Evolutionary conservation across 1,139 yeast genomes (phyloP), one percentile per base, ranked within the genome.

Genomic region (Arxiozyma telluris): DNA sequence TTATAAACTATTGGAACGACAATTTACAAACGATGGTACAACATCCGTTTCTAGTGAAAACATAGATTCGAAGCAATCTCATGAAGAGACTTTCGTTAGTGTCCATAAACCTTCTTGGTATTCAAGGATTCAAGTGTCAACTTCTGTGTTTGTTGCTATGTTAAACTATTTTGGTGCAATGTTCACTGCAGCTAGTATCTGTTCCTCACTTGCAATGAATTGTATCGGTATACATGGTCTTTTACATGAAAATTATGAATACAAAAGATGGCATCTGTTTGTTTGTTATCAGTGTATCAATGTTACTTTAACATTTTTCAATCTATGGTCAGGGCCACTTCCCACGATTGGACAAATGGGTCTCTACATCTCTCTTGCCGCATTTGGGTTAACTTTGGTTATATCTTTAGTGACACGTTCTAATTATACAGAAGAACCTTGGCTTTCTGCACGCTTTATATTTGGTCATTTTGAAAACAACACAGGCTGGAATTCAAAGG

Each of bases 401-500:
- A 71, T 78, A 22, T 77, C 78, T 41, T 70, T 80, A 64, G 74
- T 77, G 23, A 73, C 76, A 58, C 72, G 79, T n/a, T 66, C 75
- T 44, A 80, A 81, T 39, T 64, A 75, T 58, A 51, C 49, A 4
- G 53, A 49, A 15, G 43, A 47, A n/a, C 53, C 51, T 23, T 80
- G 75, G 68, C 78, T 77, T 58, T 56, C 69, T 4, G 75, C 83
- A 0, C 55, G 64, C 30, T 79, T 76, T 60, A 83, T 81, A 17
- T 81, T 81, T 63, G 73, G 69, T 12, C 70, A 74, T 34, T 80
- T 79, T 59, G 67, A 73, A 49, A 80, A 80, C 64, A 73, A 71
- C 21, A 80, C 84, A 25, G 84, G 84, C 23, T 81, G 85, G 85
- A 62, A 71, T 11, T 71, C 76, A 15, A 59, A 77, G 5, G 83